Conservation (phyloP, 169 alveolate species). For the Theileria orientalis region DNA sequence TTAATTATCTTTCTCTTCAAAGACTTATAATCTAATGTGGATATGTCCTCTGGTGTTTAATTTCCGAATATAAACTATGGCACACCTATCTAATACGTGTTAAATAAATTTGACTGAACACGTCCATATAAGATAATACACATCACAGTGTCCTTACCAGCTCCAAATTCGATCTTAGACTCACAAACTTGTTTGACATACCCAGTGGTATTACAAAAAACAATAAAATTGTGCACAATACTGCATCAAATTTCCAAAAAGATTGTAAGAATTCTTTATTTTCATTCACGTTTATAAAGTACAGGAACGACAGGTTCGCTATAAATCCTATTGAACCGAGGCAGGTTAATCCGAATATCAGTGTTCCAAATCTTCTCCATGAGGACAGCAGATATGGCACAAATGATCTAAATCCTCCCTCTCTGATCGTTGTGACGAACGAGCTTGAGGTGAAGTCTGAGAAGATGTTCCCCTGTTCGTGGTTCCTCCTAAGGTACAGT, state of each 20-base stretch:
- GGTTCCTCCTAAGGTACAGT: slow-evolving; percentile 8
- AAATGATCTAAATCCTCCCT: background rate
- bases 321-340: slow-evolving; percentile 37
- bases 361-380: slow-evolving; percentile 35
- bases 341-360: slow-evolving; percentile 38
- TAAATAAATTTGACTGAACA: too few species aligned
- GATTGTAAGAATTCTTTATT: background rate
- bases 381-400: background rate
- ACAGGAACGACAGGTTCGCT: slow-evolving; percentile 3
- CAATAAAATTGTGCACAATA: slow-evolving; percentile 13
- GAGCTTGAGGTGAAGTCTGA: background rate
- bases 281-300: background rate
- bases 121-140: too few species aligned
- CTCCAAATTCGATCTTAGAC: background rate
- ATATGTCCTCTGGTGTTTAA: too few species aligned
- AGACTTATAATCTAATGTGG: too few species aligned
- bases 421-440: background rate
- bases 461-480: slow-evolving; percentile 1
- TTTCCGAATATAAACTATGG: too few species aligned
- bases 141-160: slow-evolving; percentile 7
- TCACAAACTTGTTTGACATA: slow-evolving; percentile 30
- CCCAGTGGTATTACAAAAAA: slow-evolving; percentile 40
- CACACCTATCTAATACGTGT: too few species aligned
- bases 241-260: slow-evolving; percentile 34
- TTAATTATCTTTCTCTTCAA: too few species aligned